phyloP scores from a whole-genome alignment of 768 basidiomycete species.

The Tricholoma furcatifolium region DNA sequence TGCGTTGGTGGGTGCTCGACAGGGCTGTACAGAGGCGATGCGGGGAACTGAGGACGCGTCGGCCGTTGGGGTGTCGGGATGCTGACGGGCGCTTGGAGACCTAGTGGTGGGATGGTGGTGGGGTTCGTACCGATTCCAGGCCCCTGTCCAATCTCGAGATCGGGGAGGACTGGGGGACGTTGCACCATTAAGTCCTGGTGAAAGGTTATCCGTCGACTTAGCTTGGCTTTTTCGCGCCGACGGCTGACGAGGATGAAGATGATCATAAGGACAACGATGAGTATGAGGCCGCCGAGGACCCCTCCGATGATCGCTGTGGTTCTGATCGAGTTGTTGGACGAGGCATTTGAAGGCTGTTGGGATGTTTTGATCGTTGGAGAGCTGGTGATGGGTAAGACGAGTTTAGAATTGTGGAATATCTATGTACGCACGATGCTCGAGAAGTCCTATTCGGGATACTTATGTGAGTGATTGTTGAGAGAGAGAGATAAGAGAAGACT shows the following conservation, averaged over 20 bases:
- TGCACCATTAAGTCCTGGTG: conserved; percentile 15
- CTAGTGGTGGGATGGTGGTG: neutral
- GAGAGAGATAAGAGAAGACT: neutral
- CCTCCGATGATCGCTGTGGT: conserved; percentile 13
- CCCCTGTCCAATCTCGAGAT: conserved; percentile 5
- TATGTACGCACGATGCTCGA: too few species aligned
- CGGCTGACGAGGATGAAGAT: conserved; percentile 5
- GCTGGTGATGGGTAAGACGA: neutral
- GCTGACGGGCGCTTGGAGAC: conserved; percentile 1
- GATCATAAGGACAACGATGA: conserved; percentile 8
- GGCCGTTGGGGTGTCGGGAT: neutral
- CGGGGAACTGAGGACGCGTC: neutral
- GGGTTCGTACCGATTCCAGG: neutral
- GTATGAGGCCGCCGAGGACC: conserved; percentile 11
- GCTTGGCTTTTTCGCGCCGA: neutral
- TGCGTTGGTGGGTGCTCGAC: conserved; percentile 5
- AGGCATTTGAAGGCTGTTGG: neutral
- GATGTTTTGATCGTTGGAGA: neutral
- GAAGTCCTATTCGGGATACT: too few species aligned
- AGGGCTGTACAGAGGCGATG: neutral
- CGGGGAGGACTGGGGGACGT: neutral
- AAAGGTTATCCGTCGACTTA: conserved; percentile 10
- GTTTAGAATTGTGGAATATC: neutral
- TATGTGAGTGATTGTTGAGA: too few species aligned
- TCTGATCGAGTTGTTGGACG: neutral